These are phyloP conservation scores for Botryotinia narcissicola DNA, from an alignment of 2,329 filamentous ascomycete genomes.

Conservation along the genomic window DNA sequence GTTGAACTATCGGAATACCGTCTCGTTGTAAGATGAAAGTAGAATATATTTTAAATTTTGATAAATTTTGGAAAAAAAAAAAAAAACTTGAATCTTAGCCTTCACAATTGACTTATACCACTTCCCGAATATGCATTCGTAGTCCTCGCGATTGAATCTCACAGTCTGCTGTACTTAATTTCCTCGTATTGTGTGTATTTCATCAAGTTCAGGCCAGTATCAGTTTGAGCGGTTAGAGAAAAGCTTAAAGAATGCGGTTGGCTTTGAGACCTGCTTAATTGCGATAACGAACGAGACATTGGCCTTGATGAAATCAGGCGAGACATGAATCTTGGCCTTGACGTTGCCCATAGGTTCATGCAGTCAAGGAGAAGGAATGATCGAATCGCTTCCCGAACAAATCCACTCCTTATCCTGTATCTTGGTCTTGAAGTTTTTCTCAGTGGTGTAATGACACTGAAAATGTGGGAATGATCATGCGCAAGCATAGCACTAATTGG, in stretches of 20 bases:
- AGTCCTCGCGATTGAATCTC: too few species aligned
- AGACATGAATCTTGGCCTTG: neutral
- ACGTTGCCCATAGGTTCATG: neutral
- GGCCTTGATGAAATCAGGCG: neutral
- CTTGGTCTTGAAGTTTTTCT: neutral
- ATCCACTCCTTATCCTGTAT: neutral
- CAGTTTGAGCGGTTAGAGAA: neutral
- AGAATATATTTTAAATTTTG: neutral
- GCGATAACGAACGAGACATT: neutral
- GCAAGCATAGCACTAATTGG: neutral
- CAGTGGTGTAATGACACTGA: neutral
- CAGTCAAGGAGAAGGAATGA: neutral
- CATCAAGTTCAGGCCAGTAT: neutral
- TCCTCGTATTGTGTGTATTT: neutral
- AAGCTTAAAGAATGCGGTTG: neutral
- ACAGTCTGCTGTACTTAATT: too few species aligned
- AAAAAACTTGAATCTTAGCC: too few species aligned
- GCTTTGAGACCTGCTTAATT: too few species aligned
- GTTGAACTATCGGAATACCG: rapidly evolving
- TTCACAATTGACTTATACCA: too few species aligned
- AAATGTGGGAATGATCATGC: neutral
- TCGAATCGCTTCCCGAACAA: neutral
- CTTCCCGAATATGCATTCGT: too few species aligned
- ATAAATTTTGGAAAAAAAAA: neutral
- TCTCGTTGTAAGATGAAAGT: neutral